Base-by-base conservation (phyloP, 2,329 filamentous ascomycete genomes). In the Neobulgaria alba region DNA sequence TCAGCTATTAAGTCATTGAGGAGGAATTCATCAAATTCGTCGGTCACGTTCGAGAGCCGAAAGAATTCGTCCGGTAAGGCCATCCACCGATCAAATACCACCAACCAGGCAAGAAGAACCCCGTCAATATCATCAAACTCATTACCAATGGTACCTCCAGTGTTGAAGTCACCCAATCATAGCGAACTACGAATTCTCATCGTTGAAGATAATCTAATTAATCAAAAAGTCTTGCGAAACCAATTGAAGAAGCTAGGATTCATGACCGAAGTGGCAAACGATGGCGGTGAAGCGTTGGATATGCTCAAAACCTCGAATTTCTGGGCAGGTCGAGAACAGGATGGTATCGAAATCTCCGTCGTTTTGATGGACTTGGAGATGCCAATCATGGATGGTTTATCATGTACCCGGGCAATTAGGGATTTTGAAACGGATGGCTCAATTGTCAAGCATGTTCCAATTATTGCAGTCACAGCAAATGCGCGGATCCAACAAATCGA, bases 281-380 rank as follows among this genome's bases (percentile, higher is more conserved):
- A 82, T 46, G 77, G 77, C 34, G 68, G 69, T 33, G 77, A 82
- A 54, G 77, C 77, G 1, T 62, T 82, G 1, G 72, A 79, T 36
- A 67, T 71, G 33, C 56, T 82, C 23, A 65, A 71, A 44, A 66
- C 63, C 36, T 78, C 75, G 7, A 65, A 67, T 4, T 78, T 73
- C 55, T 78, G 75, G 75, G 56, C 58, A 16, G 68, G 68, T 10
- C 21, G 43, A 30, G 46, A 55, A 41, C 47, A 62, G 12, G 61
- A 66, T 10, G 69, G 69, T 2, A 61, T 68, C 7, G 70, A 77
- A 35, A 69, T 85, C 17, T 76, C 77, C 7, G 69, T 87, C 33
- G 79, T 89, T 10, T 61, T 89, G 4, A 87, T 89, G 83, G 85
- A 89, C 56, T 68, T 87, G 35, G 83, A 88, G 55, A 89, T 89